Conservation (phyloP, 176 grass and related monocot species). For the Raddia guianensis region DNA sequence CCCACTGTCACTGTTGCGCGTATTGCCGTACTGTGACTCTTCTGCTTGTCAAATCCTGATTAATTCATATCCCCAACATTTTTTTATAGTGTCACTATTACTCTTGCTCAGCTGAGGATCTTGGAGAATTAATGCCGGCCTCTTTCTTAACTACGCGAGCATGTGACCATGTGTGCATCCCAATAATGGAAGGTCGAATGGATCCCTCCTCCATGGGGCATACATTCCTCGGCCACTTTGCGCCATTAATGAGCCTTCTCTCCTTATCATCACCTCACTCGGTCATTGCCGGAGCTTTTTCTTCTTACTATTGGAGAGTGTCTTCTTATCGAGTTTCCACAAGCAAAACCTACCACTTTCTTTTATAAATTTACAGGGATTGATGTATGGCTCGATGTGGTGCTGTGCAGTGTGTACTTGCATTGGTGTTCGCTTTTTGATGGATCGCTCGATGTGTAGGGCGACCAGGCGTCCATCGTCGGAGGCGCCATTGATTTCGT, state of each 20-base stretch:
- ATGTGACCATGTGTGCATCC: neutral
- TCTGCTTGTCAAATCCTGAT: slow-evolving; percentile 24
- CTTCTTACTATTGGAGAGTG: too few relatives aligned
- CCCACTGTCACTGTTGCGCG: neutral
- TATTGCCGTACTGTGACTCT: neutral
- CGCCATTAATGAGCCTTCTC: slow-evolving; percentile 21
- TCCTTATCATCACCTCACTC: slow-evolving; percentile 1
- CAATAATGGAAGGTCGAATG: neutral
- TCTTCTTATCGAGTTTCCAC: neutral
- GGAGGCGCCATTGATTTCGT: slow-evolving; percentile 97
- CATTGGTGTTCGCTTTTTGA: neutral
- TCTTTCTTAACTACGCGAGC: neutral
- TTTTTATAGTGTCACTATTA: neutral
- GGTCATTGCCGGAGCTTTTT: too few relatives aligned
- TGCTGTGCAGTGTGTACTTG: neutral
- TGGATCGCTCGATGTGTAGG: slow-evolving; percentile 39
- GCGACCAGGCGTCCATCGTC: slow-evolving; percentile 93
- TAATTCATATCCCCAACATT: neutral
- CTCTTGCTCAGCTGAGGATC: neutral
- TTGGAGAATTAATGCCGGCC: neutral
- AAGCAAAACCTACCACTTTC: neutral
- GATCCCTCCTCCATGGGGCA: neutral
- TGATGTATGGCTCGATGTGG: neutral
- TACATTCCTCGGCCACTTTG: slow-evolving; percentile 15
- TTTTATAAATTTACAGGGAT: neutral